A percentile compares a stretch with the other conserved stretches of the same genome.
Conservation (phyloP, 2,329 filamentous ascomycete genomes). For the Diaporthe australafricana region DNA sequence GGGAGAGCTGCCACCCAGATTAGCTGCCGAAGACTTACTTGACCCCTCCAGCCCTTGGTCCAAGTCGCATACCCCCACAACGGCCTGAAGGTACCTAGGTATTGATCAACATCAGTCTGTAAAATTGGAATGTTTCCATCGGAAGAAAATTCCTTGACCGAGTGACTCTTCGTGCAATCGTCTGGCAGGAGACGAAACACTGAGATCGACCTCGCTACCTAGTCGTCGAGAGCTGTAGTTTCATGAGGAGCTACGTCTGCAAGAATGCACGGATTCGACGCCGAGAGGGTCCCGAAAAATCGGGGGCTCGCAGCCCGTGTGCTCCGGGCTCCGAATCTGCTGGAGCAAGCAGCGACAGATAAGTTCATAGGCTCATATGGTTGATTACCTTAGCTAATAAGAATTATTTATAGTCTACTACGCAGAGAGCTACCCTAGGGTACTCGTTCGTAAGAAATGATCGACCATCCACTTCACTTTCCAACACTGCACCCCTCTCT, state of each 20-base stretch:
- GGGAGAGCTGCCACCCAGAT: not conserved
- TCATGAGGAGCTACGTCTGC: conserved; percentile 1
- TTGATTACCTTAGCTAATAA: not conserved
- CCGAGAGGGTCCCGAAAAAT: not conserved
- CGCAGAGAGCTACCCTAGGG: too few relatives aligned
- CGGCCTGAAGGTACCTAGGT: too few relatives aligned
- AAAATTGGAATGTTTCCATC: too few relatives aligned
- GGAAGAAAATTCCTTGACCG: not conserved
- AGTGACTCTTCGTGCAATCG: not conserved
- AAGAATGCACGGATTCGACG: not conserved
- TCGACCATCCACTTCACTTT: not conserved
- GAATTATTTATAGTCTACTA: not conserved
- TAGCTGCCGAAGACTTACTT: not conserved
- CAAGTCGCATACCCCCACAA: too few relatives aligned
- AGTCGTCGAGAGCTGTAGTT: not conserved
- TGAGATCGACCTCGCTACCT: not conserved
- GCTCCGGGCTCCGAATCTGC: not conserved
- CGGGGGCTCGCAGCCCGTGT: not conserved
- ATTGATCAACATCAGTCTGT: too few relatives aligned
- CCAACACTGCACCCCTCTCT: not conserved
- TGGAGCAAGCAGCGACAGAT: not conserved
- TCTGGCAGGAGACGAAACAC: not conserved
- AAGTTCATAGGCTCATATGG: too few relatives aligned
- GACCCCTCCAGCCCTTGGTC: not conserved
- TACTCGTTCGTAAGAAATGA: not conserved